Percentiles rank a stretch among this genome's conserved stretches.
phyloP scores from a whole-genome alignment of 345 rosid genomes.

The Firmiana major region DNA sequence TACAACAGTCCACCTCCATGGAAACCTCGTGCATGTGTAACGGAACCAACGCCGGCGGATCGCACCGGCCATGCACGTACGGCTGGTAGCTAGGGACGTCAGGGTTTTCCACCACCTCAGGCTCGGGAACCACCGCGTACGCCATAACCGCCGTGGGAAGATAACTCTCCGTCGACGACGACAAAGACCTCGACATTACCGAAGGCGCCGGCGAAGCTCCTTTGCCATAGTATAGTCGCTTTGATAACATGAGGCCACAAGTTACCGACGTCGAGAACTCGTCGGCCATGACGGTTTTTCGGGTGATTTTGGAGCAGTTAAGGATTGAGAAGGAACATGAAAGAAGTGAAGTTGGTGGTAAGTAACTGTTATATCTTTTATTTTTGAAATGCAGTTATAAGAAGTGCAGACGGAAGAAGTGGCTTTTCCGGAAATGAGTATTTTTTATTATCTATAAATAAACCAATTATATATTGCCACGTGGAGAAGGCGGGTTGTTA shows the following conservation, averaged over 20 bases:
- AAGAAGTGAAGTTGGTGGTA: neutral
- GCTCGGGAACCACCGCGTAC: conserved; percentile 68
- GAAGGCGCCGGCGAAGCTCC: conserved; percentile 43
- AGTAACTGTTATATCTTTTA: neutral
- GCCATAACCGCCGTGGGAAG: conserved; percentile 70
- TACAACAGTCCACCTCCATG: conserved; percentile 54
- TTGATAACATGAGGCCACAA: conserved; percentile 63
- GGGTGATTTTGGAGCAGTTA: neutral
- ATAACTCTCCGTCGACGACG: conserved; percentile 40
- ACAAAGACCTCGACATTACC: conserved; percentile 36
- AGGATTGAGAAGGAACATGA: neutral
- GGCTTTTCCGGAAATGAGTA: neutral
- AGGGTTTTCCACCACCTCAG: conserved; percentile 79
- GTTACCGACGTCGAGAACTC: conserved; percentile 63
- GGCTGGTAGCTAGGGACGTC: conserved; percentile 97
- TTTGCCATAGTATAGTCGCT: conserved; percentile 74
- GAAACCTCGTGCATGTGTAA: conserved; percentile 67
- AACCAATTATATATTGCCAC: neutral
- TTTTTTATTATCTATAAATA: neutral
- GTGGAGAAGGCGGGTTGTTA: neutral
- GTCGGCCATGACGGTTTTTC: conserved; percentile 37
- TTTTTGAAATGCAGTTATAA: neutral
- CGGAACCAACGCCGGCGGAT: conserved; percentile 89
- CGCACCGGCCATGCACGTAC: conserved; percentile 85
- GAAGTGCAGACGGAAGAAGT: neutral